Evolutionary conservation across 2,329 filamentous ascomycete genomes (phyloP), one percentile per base, ranked within the genome.

Genomic region (Didymosphaeria variabile): DNA sequence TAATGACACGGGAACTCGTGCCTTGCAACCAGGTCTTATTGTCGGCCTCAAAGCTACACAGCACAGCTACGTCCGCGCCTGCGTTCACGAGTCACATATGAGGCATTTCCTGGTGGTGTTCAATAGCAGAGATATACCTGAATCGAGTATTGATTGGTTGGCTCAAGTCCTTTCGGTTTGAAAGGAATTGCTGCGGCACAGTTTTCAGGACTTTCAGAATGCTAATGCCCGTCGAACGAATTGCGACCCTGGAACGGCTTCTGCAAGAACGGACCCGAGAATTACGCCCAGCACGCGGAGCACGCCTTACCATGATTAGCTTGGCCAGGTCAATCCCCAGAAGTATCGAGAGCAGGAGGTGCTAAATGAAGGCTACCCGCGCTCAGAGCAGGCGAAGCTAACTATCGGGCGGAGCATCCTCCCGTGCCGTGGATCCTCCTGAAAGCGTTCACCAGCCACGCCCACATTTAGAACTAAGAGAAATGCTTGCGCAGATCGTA

Each of bases 401-500:
- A 7, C 45, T 12, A 9, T 29, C 23, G 13, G 23, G 45, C 19
- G 23, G 45, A 47, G 17, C 23, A 47, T 31, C 23, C 23, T 47
- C 13, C 23, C 38, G n/a, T 40, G 38, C 15, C 45, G 13, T 23
- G 42, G 19, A 21, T 31, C n/a, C 23, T 47, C 29, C 23, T 47
- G 29, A n/a, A 47, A 47, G 45, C 45, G 45, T 47, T 47, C 45
- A 47, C 45, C 12, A 21, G 23, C 45, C 15, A n/a, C 12, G 29
- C 15, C 45, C 45, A n/a, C 12, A 17, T 31, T 23, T 45, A n/a
- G 23, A 31, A 17, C 45, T 47, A 47, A n/a, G 29, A 23, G 23
- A 31, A 29, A 47, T 31, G 45, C 45, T 47, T 47, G 45, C 45
- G 45, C 45, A 17, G 29, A 47, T 47, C 45, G 17, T 47, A 12